Evolutionary conservation across 2,329 filamentous ascomycete species (phyloP).

Genomic region (Paraconiothyrium sp.): DNA sequence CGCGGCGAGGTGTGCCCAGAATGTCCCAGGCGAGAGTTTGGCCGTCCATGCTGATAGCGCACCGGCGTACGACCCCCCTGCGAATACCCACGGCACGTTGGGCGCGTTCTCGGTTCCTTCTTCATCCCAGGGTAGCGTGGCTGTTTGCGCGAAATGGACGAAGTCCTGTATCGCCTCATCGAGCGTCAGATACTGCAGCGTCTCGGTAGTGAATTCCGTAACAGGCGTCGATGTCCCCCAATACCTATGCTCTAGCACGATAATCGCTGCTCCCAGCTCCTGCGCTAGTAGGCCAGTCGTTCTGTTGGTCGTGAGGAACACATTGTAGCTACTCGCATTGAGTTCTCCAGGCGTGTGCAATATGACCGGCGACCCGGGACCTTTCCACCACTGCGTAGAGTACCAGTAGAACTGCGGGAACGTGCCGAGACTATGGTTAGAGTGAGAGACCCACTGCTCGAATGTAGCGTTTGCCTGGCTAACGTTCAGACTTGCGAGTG

Average conservation of each 20-base stretch:
- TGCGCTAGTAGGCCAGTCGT: conserved; percentile 6
- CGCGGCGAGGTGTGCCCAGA: conserved; percentile 8
- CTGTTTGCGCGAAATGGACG: conserved; percentile 2
- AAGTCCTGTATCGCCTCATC: conserved; percentile 13
- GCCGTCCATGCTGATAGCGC: conserved; percentile 10
- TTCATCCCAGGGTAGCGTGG: conserved; percentile 3
- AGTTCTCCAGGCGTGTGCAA: conserved; percentile 8
- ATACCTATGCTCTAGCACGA: conserved; percentile 10
- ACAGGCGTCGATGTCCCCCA: conserved; percentile 4
- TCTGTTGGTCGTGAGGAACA: not conserved
- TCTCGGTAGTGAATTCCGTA: conserved; percentile 5
- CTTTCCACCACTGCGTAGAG: conserved; percentile 11
- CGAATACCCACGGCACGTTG: conserved; percentile 11
- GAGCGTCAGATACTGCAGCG: conserved; percentile 10
- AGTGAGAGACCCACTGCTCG: conserved; percentile 3
- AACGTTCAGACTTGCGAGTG: too few relatives aligned
- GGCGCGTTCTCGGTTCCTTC: conserved; percentile 1
- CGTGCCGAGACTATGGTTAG: not conserved
- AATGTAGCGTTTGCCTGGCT: conserved; percentile 4
- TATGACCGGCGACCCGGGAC: conserved; percentile 4
- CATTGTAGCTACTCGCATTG: conserved; percentile 1
- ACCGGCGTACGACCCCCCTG: conserved; percentile 10
- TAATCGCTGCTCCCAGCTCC: conserved; percentile 7
- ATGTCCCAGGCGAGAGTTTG: not conserved
- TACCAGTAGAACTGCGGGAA: conserved; percentile 10